Evolutionary conservation across 2,329 filamentous ascomycete genomes (phyloP), one percentile per base, ranked within the genome.

Genomic region (Trichoderma semiorbis): DNA sequence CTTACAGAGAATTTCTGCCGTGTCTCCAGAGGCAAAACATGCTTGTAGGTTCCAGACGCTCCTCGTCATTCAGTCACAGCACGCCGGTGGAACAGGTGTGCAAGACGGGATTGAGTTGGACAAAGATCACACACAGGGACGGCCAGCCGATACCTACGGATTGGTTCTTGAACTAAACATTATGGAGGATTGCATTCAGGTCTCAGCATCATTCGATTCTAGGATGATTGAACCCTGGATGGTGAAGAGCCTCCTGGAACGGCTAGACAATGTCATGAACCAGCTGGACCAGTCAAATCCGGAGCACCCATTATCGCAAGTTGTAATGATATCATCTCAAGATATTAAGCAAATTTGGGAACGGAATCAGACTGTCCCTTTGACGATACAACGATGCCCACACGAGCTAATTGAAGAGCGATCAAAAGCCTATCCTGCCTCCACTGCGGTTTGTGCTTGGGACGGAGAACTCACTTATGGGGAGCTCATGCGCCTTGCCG

Each of bases 121-220:
- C 43, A 21, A 50, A 50, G 43, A 50, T 5, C 14, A 24, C 43
- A 50, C 18, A n/a, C 21, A 26, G 34, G 57, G 32, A 26, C 43
- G 16, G 8, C 21, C 28, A 28, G n/a, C 32, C 24, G 64, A 63
- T 21, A 70, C 60, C 8, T 72, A 72, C 34, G 67, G 61, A 8
- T 16, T 72, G 3, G 21, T 61, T 7, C 68, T 72, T 11, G 55
- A 70, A 36, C 32, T 57, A 12, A 32, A 24, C 5, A 24, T 65
- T 5, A 60, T 66, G 21, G 12, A n/a, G 5, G 47, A 26, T 6
- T 14, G 32, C 7, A 34, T 65, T 21, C 53, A 24, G 26, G 26
- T 72, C 12, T 60, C n/a, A 14, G 71, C 66, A n/a, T 8, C 34
- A 3, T 72, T 65, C 16, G 60, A 72, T 39, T 50, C 65, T 3